These are phyloP conservation scores for Thelephora aurantiotincta DNA, from an alignment of 768 basidiomycete species.

Conservation along the genomic window DNA sequence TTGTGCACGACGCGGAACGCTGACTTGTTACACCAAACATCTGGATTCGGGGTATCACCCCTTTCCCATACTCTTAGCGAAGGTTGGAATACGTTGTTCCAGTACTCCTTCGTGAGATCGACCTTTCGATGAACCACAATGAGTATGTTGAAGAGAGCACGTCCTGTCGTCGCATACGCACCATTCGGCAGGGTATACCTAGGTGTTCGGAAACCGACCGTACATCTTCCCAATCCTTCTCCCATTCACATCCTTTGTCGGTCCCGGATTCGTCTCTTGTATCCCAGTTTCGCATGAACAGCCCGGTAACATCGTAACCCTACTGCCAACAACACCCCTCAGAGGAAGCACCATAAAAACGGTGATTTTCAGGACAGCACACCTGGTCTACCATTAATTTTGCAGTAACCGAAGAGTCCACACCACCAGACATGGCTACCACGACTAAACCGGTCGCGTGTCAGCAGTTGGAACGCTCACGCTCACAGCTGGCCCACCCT, in stretches of 20 bases:
- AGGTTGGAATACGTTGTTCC: constrained; percentile 85
- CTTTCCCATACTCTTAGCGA: constrained; percentile 62
- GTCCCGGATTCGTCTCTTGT: constrained; percentile 68
- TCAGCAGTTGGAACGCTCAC: too few species aligned
- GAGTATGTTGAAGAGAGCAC: neutral
- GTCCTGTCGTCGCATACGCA: constrained; percentile 17
- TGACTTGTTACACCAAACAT: constrained; percentile 83
- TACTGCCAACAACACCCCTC: constrained; percentile 14
- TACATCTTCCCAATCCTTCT: constrained; percentile 90
- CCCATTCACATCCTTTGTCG: constrained; percentile 88
- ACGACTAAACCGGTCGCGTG: constrained; percentile 37
- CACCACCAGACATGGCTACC: constrained; percentile 90
- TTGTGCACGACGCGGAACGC: constrained; percentile 2
- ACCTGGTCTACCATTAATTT: constrained; percentile 58
- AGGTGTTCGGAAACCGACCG: constrained; percentile 60
- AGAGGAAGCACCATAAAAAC: neutral
- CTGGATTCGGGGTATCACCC: constrained; percentile 84
- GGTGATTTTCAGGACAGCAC: constrained; percentile 5
- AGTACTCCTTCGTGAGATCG: constrained; percentile 84
- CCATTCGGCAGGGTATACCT: constrained; percentile 65
- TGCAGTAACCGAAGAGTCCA: constrained; percentile 89
- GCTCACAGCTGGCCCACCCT: neutral
- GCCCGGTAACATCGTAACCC: constrained; percentile 74
- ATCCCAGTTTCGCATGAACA: constrained; percentile 97
- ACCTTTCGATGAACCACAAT: constrained; percentile 28